A percentile compares a stretch with the other conserved stretches of the same genome.
phyloP scores from a whole-genome alignment of 306 rosid genomes.

The Luffa aegyptiaca region DNA sequence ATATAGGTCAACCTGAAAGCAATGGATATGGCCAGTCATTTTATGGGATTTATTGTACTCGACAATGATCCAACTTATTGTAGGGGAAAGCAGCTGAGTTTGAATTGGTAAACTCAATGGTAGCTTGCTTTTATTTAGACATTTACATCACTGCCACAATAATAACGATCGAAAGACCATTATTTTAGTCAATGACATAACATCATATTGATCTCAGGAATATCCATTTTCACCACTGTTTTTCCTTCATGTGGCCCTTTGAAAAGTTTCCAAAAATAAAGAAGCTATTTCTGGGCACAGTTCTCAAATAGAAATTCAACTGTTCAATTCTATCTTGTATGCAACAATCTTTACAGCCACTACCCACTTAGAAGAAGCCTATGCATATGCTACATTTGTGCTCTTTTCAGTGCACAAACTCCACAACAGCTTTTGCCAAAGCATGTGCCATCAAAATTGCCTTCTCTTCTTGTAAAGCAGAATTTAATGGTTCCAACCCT shows the following conservation, averaged over 20 bases:
- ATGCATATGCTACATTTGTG: background rate
- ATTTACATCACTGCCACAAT: conserved; percentile 1
- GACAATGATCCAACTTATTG: background rate
- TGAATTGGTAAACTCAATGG: background rate
- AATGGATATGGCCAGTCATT: background rate
- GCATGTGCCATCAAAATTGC: background rate
- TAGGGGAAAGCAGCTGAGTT: background rate
- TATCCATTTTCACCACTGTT: background rate
- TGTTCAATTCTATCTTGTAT: background rate
- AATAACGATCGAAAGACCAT: background rate
- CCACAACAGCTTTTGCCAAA: background rate
- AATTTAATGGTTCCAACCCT: background rate
- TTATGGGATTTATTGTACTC: background rate
- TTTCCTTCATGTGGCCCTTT: background rate
- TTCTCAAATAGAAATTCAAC: background rate
- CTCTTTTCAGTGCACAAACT: background rate
- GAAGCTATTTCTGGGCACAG: background rate
- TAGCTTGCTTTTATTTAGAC: background rate
- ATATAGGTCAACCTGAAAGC: background rate
- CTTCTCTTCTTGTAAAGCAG: background rate
- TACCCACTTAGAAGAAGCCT: background rate
- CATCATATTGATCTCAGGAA: background rate
- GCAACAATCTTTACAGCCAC: background rate
- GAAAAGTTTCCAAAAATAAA: background rate
- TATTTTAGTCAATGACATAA: background rate